Evolutionary conservation across 1,284 basidiomycete genomes (phyloP), one percentile per base, ranked within the genome.

Genomic region (Ceratobasidium sp.): DNA sequence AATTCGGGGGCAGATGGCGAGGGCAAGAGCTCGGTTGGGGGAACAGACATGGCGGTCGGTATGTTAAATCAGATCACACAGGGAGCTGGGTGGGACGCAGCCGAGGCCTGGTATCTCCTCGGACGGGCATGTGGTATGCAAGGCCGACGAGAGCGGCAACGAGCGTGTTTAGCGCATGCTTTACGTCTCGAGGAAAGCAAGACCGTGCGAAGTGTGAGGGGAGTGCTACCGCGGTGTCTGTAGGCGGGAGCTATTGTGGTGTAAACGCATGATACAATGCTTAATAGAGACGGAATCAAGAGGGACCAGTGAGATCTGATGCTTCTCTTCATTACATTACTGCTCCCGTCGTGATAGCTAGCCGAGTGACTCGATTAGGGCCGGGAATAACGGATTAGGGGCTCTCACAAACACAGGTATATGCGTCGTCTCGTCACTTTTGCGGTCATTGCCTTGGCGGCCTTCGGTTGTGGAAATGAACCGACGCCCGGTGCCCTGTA

Each of bases 61-160:
- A 68, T 76, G 29, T 75, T 84, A 49, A 79, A 80, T 64, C 75
- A 78, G 34, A 72, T 82, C 2, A 82, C 81, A 0, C 79, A 80
- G 68, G 77, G 77, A 34, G 60, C 72, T 0, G 95, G 90, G 3
- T 97, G 94, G 93, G 90, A 96, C 77, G 85, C 91, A 1, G 86
- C 93, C 0, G 94, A 97, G 77, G 94, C 92, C 29, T 98, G 95
- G 95, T 96, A 90, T 77, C 90, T 89, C 76, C 83, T 97, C 6
- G 90, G 88, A 4, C 90, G 88, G 75, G 90, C 92, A 20, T 91
- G 90, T 75, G 86, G 88, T 42, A 75, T 87, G 73, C 92, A 92
- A 74, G 90, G 87, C 0, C 83, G 89, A 56, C 84, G 83, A 73
- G 87, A 87, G 58, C 81, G 86, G 56, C 90, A 92, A 75, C 82